These are phyloP conservation scores for Termitomyces sp. DNA, from an alignment of 768 basidiomycete genomes.

Conservation along the genomic window DNA sequence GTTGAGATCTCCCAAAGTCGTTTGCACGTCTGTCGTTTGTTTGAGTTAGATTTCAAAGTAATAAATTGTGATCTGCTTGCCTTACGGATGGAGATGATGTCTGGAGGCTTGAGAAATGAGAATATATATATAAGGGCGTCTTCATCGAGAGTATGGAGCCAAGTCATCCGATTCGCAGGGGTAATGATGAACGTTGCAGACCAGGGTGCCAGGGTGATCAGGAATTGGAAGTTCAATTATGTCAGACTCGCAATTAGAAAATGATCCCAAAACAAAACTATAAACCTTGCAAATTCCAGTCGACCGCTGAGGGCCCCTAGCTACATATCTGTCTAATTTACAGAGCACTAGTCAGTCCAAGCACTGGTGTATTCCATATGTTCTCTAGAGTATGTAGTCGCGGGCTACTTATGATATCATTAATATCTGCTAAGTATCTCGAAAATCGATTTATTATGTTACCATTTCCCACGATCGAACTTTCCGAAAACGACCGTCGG, in stretches of 20 bases:
- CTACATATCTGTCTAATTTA: not conserved
- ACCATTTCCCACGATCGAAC: slow-evolving; percentile 8
- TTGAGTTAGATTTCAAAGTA: not conserved
- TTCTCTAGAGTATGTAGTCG: no score
- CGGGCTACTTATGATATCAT: no score
- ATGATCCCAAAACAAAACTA: not conserved
- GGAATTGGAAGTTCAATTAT: not conserved
- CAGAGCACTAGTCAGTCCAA: no score
- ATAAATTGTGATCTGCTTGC: slow-evolving; percentile 22
- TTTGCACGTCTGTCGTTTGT: slow-evolving; percentile 42
- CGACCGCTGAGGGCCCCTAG: not conserved
- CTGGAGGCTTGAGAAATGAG: slow-evolving; percentile 30
- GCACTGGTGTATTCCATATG: no score
- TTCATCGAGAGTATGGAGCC: slow-evolving; percentile 15
- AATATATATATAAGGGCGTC: slow-evolving; percentile 30
- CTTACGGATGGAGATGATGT: slow-evolving; percentile 40
- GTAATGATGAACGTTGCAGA: not conserved
- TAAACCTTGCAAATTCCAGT: not conserved
- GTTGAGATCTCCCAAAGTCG: slow-evolving; percentile 41
- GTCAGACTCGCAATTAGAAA: not conserved
- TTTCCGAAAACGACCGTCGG: slow-evolving; percentile 14
- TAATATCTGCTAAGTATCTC: not conserved
- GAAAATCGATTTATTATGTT: not conserved
- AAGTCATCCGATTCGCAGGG: not conserved
- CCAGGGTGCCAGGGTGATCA: not conserved